Evolutionary conservation across 495 filamentous ascomycete genomes (phyloP), one percentile per base, ranked within the genome.

Genomic region (Lophiotrema nucula): DNA sequence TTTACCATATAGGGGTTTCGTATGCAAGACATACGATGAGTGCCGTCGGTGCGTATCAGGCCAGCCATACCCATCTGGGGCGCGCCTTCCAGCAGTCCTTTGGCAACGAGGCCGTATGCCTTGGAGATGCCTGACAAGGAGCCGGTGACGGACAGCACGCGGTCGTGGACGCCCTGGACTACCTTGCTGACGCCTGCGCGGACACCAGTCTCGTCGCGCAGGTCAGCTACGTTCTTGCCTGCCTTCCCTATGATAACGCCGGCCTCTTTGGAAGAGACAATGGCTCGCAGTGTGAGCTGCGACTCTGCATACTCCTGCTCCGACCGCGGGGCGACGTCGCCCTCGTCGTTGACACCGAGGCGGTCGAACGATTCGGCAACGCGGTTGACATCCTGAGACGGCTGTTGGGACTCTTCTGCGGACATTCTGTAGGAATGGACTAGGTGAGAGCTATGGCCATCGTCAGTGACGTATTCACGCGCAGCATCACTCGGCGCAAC

Each of bases 151-250:
- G 93, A 96, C 64, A 98, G 77, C 53, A 98, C 95, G 42, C 93
- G 89, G 74, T 98, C 93, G 70, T 96, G 91, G 38, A 98, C 93
- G 55, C 92, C 92, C 49, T 89, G 90, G 43, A 98, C 93, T 39
- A 97, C 95, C 79, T 97, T 98, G 81, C 90, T 96, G 37, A 98
- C 93, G 59, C 93, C 93, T 58, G 93, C 93, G 73, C 92, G 96
- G 47, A 97, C 93, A 56, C 91, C 93, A 47, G 95, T 98, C 73
- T 96, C 91, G 56, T 98, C 92, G 67, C 93, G 89, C 57, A 98
- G 78, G 69, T 97, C 92, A 22, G 93, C 93, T 37, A 98, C 93
- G 68, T 98, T 97, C 80, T 98, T 96, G 56, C 93, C 93, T 37
- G 87, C 90, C 76, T 97, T 98, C 67, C 93, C 93, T 69, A 98